A percentile compares a stretch with the other conserved stretches of the same genome.
phyloP scores from a whole-genome alignment of 257 asterid species.

The Nicotiana attenuata region DNA sequence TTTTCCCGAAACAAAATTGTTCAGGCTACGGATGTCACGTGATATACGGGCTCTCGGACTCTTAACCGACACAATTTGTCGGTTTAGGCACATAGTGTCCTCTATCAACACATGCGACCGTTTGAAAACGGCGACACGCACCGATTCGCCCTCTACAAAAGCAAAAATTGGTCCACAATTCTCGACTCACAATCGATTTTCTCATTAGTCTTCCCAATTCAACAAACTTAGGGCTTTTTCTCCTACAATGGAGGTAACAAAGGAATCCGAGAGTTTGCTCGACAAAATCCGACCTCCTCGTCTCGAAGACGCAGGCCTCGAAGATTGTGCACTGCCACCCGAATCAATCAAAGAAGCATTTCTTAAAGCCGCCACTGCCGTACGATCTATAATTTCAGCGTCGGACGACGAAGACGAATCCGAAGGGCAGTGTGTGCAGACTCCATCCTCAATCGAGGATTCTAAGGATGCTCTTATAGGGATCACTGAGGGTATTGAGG shows the following conservation, averaged over 20 bases:
- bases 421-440: constrained; percentile 48
- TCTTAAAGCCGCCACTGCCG: constrained; percentile 71
- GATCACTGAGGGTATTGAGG: constrained; percentile 25
- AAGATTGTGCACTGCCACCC: constrained; percentile 87
- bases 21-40: neutral
- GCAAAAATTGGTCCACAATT: neutral
- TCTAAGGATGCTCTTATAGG: constrained; percentile 57
- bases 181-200: neutral
- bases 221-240: neutral
- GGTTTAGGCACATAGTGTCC: neutral
- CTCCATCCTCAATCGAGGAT: constrained; percentile 43
- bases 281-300: constrained; percentile 60
- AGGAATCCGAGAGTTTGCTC: constrained; percentile 37
- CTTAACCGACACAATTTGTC: neutral
- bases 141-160: neutral
- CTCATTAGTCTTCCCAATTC: neutral
- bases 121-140: neutral
- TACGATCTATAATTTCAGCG: constrained; percentile 42
- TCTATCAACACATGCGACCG: neutral
- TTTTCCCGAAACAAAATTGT: too few species aligned
- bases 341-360: constrained; percentile 75
- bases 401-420: constrained; percentile 39
- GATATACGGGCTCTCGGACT: neutral
- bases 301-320: constrained; percentile 92
- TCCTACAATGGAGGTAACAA: constrained; percentile 40